Base-by-base conservation (phyloP, 2,329 filamentous ascomycete species). In the Cladosporium sp. region DNA sequence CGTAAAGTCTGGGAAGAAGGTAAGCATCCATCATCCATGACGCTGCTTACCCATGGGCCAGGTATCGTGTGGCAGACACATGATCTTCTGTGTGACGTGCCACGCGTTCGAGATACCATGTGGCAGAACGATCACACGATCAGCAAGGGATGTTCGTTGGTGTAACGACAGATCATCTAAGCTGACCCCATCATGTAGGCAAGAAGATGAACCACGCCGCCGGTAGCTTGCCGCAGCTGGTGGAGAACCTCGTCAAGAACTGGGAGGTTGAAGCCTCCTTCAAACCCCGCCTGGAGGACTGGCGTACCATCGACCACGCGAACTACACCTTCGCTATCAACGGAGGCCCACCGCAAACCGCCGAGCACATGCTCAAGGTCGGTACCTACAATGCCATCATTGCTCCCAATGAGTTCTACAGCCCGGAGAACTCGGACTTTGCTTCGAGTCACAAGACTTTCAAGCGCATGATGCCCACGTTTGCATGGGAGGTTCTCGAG, bases 211-310 rank as follows among this genome's bases (percentile, higher is more conserved):
- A 77, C 71, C 88, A 90, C 74, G 76, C 78, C 55, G 79, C 85
- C 3, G 82, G 81, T 40, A 87, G 83, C 65, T 82, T 90, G 2
- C 83, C 85, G 16, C 78, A 83, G 58, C 82, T 90, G 5, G 87
- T 90, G 46, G 84, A 90, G 74, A 90, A 90, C 72, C 83, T 90
- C 1, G 88, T 90, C 73, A 90, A 90, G 79, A 90, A 90, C 75
- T 90, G 88, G 88, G 88, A 90, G 75, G 84, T 90, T 61, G 88
- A 90, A 75, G 88, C 88, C 0, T 89, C 86, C 0, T 89, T 88
- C 83, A 90, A 90, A 78, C 82, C 83, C 8, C 72, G 80, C 18
- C 80, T 89, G 11, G 71, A 78, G 3, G 86, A 90, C 76, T 90
- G 88, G 88, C 83, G 88, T 55, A 90, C 88, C 2, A 82, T 90